Conservation (phyloP, 169 alveolate species). For the Haemoproteus tartakovskyi region DNA sequence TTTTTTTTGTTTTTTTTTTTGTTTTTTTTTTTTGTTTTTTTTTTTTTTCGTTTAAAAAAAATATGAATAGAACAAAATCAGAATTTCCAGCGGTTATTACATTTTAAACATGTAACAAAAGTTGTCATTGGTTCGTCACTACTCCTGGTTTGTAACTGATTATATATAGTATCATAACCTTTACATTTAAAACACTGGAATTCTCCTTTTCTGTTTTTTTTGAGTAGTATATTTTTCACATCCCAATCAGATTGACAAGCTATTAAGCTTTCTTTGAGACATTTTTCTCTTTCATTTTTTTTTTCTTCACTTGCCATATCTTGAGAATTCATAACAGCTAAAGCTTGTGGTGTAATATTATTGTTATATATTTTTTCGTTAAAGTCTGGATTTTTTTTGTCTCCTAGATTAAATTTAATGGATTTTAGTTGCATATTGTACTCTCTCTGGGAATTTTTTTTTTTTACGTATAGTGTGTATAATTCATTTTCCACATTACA, state of each 20-base stretch:
- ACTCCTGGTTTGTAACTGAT: constrained; percentile 94
- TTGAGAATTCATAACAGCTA: constrained; percentile 88
- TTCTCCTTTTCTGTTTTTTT: constrained; percentile 84
- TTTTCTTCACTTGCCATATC: constrained; percentile 92
- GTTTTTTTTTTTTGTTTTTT: too few relatives aligned
- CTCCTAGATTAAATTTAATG: constrained; percentile 87
- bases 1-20: too few relatives aligned
- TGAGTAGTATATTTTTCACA: constrained; percentile 78
- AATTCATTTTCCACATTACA: constrained; percentile 78
- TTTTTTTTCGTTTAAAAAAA: too few relatives aligned
- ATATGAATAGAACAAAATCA: too few relatives aligned
- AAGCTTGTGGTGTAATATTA: constrained; percentile 75
- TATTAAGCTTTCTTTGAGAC: constrained; percentile 80
- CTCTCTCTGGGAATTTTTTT: constrained; percentile 72
- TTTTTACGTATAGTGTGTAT: constrained; percentile 66
- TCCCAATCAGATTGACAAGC: constrained; percentile 96
- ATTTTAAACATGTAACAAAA: constrained; percentile 92
- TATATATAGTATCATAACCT: constrained; percentile 86
- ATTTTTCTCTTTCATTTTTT: constrained; percentile 83
- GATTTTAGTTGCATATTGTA: constrained; percentile 84
- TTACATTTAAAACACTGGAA: constrained; percentile 93
- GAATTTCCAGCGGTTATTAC: constrained; percentile 93
- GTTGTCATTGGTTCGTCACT: constrained; percentile 99
- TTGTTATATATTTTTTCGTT: constrained; percentile 84
- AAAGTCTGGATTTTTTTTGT: constrained; percentile 86